Conservation (phyloP, 352 stramenopile genomes). For the Phytopythium mirpurense region DNA sequence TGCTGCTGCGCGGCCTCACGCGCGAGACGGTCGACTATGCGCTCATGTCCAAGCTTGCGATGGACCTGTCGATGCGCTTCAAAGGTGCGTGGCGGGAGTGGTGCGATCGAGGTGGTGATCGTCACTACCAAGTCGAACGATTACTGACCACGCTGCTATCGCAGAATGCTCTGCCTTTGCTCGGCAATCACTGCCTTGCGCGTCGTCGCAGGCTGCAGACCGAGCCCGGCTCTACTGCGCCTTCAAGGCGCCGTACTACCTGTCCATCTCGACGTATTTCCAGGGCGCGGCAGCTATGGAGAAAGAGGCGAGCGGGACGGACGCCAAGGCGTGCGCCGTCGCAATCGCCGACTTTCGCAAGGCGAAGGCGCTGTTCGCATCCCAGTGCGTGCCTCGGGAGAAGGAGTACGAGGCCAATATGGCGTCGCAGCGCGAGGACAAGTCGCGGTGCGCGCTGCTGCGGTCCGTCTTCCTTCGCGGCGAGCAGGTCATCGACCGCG, state of each 20-base stretch:
- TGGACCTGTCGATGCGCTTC: slow-evolving; percentile 50
- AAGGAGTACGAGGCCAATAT: slow-evolving; percentile 36
- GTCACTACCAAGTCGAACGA: no score
- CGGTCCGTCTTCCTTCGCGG: slow-evolving; percentile 42
- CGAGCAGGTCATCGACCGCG: slow-evolving; percentile 58
- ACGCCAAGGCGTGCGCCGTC: slow-evolving; percentile 39
- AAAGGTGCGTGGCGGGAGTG: slow-evolving; percentile 14
- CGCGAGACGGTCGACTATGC: slow-evolving; percentile 54
- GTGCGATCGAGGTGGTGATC: no score
- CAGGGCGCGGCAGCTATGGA: slow-evolving; percentile 56
- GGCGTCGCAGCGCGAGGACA: slow-evolving; percentile 25
- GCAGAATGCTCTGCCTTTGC: slow-evolving; percentile 29
- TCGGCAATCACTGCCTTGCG: slow-evolving; percentile 25
- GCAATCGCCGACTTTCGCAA: slow-evolving; percentile 62
- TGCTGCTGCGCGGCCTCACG: slow-evolving; percentile 54
- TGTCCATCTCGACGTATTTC: slow-evolving; percentile 49
- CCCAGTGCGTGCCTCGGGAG: slow-evolving; percentile 24
- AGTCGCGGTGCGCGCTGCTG: slow-evolving; percentile 27
- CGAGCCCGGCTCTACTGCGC: slow-evolving; percentile 35
- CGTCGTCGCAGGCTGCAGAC: slow-evolving; percentile 30
- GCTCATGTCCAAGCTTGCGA: slow-evolving; percentile 60
- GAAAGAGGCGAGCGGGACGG: slow-evolving; percentile 18
- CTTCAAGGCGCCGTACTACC: slow-evolving; percentile 67
- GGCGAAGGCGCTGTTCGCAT: slow-evolving; percentile 26
- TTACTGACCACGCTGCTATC: background rate